Evolutionary conservation across 257 asterid species (phyloP).

Genomic region (Penstemon eatonii): DNA sequence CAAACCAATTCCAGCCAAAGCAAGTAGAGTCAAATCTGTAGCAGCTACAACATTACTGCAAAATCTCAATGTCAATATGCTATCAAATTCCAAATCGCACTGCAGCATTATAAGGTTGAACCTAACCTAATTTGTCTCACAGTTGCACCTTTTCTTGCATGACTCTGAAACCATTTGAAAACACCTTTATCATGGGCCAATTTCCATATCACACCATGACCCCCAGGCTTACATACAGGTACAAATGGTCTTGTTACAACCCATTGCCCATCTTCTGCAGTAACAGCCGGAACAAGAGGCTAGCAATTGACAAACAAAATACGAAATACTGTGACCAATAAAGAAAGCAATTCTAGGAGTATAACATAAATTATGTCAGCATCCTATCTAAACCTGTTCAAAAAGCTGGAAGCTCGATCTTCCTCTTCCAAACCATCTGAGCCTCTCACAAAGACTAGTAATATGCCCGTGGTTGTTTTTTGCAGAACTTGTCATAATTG

Average conservation of each 20-base stretch:
- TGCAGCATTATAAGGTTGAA: constrained; percentile 22
- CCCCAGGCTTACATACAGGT: constrained; percentile 98
- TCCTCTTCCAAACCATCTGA: constrained; percentile 96
- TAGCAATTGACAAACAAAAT: constrained; percentile 47
- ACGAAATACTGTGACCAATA: constrained; percentile 33
- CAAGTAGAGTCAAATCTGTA: constrained; percentile 88
- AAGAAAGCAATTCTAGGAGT: constrained; percentile 22
- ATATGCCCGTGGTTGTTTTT: constrained; percentile 79
- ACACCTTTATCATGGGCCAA: constrained; percentile 92
- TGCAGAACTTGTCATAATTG: constrained; percentile 98
- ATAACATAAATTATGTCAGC: constrained; percentile 23
- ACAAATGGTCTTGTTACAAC: constrained; percentile 59
- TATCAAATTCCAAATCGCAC: constrained; percentile 27
- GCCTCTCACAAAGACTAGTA: constrained; percentile 67
- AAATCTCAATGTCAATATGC: constrained; percentile 46
- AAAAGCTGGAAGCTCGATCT: constrained; percentile 67
- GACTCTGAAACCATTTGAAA: constrained; percentile 81
- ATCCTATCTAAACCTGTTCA: constrained; percentile 70
- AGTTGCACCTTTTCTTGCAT: constrained; percentile 89
- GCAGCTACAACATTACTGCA: constrained; percentile 98
- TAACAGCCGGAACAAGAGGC: constrained; percentile 99
- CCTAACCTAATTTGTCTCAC: constrained; percentile 91
- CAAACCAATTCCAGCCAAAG: constrained; percentile 97
- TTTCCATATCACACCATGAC: constrained; percentile 99
- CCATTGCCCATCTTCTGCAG: constrained; percentile 96